A percentile compares a stretch with the other conserved stretches of the same genome.
Evolutionary conservation across 345 rosid genomes (phyloP).

Genomic region (Populus euphratica): DNA sequence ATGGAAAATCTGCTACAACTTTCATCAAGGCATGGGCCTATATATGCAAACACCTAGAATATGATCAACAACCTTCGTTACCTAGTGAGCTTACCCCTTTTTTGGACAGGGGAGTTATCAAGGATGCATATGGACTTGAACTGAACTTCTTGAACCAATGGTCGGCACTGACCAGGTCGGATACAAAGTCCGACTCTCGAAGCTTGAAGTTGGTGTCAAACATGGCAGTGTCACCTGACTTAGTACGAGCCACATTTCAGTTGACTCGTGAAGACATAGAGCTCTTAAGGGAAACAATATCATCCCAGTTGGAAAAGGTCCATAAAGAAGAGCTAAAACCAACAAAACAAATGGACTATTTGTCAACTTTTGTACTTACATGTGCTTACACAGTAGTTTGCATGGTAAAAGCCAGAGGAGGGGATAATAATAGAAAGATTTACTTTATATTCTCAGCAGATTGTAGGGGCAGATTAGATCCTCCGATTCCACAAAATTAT

Average conservation of each 20-base stretch:
- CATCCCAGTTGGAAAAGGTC: neutral
- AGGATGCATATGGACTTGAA: neutral
- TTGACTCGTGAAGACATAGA: neutral
- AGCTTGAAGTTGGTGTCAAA: neutral
- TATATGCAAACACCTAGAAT: neutral
- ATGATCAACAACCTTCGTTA: neutral
- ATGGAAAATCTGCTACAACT: too few species aligned
- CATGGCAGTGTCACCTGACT: neutral
- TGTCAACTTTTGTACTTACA: neutral
- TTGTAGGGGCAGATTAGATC: neutral
- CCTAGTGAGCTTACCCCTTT: neutral
- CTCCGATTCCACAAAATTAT: slow-evolving; percentile 3
- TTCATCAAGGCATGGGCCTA: too few species aligned
- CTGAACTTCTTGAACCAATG: neutral
- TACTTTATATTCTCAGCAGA: neutral
- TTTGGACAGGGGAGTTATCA: neutral
- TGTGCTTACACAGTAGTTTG: neutral
- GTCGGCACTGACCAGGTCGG: neutral
- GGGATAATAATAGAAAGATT: neutral
- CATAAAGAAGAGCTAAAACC: neutral
- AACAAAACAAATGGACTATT: neutral
- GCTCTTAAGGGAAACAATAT: neutral
- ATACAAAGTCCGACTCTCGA: neutral
- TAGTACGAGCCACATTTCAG: neutral
- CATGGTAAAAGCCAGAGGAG: neutral